phyloP scores from a whole-genome alignment of 192 early-diverging fungal species.

The Entomortierella chlamydospora region DNA sequence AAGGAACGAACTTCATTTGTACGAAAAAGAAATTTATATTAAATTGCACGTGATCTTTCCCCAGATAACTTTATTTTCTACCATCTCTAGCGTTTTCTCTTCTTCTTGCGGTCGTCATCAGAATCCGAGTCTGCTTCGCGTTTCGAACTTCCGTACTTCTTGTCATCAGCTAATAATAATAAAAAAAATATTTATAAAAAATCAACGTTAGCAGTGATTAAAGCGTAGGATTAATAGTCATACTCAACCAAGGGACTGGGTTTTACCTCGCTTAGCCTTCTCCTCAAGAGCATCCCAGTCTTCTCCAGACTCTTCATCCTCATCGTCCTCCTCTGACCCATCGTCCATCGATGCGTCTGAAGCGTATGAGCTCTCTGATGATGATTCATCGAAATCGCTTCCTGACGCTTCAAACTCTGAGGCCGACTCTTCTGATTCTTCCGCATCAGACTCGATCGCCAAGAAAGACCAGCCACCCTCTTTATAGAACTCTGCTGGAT shows the following conservation, averaged over 20 bases:
- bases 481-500: conserved; percentile 91
- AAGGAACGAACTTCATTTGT: conserved; percentile 11
- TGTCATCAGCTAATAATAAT: conserved; percentile 45
- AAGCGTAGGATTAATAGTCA: not conserved
- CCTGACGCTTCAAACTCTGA: conserved; percentile 52
- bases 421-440: conserved; percentile 66
- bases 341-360: conserved; percentile 67
- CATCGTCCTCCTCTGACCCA: conserved; percentile 65
- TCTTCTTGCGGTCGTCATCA: conserved; percentile 54
- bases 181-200: not conserved
- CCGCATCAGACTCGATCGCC: conserved; percentile 71
- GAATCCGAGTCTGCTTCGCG: conserved; percentile 51
- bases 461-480: conserved; percentile 96
- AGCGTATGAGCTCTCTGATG: conserved; percentile 72
- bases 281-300: conserved; percentile 89
- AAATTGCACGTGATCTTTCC: too few species aligned
- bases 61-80: too few species aligned
- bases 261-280: conserved; percentile 74
- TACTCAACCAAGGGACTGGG: too few species aligned
- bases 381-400: conserved; percentile 87
- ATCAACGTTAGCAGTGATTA: not conserved
- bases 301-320: conserved; percentile 69
- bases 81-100: conserved; percentile 36
- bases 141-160: conserved; percentile 45
- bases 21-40: not conserved